These are phyloP conservation scores for Penicillium verrucosum DNA, from an alignment of 2,329 filamentous ascomycete species.

Conservation along the genomic window DNA sequence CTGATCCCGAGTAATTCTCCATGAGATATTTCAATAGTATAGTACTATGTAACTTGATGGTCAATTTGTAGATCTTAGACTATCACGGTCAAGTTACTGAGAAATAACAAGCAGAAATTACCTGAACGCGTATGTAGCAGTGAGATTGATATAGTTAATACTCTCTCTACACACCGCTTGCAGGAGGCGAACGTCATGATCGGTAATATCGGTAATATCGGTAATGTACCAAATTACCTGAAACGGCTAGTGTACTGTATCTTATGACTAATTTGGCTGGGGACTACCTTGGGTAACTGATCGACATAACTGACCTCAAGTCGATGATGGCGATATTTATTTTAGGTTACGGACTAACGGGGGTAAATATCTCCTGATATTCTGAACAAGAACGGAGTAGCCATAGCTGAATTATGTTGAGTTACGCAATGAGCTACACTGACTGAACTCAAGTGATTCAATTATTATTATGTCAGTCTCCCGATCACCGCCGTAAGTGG, in stretches of 20 bases:
- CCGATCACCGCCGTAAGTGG: conserved; percentile 5
- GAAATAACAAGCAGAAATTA: not conserved
- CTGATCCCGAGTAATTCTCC: not conserved
- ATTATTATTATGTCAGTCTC: not conserved
- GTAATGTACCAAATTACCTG: conserved; percentile 13
- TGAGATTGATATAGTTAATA: not conserved
- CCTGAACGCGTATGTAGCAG: not conserved
- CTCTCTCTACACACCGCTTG: conserved; percentile 21
- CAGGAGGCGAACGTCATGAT: conserved; percentile 21
- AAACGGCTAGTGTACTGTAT: conserved; percentile 15
- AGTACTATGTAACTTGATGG: not conserved
- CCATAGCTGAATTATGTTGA: not conserved
- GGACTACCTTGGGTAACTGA: not conserved
- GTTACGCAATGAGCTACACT: not conserved
- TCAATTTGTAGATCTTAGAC: not conserved
- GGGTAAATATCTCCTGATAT: not conserved
- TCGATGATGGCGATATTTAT: conserved; percentile 7
- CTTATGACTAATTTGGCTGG: conserved; percentile 9
- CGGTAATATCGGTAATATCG: conserved; percentile 8
- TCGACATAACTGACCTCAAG: not conserved
- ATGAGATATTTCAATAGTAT: not conserved
- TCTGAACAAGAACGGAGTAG: not conserved
- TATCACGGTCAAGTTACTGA: not conserved
- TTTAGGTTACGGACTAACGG: not conserved
- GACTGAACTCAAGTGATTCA: not conserved